phyloP scores from a whole-genome alignment of 2,329 filamentous ascomycete species.

The Zymoseptoria ardabiliae region DNA sequence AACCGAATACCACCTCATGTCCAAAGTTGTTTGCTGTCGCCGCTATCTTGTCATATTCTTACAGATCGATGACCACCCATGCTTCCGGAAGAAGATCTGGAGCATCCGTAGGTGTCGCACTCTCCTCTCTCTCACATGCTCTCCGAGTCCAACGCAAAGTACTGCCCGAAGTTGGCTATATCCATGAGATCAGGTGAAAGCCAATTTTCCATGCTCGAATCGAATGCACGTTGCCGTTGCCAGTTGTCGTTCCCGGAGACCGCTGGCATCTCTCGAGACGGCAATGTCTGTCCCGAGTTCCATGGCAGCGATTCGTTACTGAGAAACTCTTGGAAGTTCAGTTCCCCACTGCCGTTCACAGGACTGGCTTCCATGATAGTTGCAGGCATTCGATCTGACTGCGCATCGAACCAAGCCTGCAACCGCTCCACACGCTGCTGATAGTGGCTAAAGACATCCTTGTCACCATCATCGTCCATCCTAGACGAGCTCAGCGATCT shows the following conservation, averaged over 20 bases:
- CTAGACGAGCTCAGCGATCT: neutral
- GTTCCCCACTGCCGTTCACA: neutral
- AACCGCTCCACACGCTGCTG: neutral
- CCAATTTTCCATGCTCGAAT: neutral
- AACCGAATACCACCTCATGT: too few relatives aligned
- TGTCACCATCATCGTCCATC: neutral
- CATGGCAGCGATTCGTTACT: neutral
- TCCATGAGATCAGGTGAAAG: neutral
- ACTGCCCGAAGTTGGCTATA: neutral
- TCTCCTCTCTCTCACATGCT: neutral
- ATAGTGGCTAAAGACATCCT: neutral
- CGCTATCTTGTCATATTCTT: too few relatives aligned
- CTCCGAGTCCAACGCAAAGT: neutral
- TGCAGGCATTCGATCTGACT: neutral
- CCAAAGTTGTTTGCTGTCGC: too few relatives aligned
- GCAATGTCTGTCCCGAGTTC: neutral
- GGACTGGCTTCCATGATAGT: neutral
- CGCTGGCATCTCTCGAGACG: neutral
- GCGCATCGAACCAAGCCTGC: neutral
- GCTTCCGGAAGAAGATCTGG: too few relatives aligned
- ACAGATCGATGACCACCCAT: too few relatives aligned
- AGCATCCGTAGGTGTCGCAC: neutral
- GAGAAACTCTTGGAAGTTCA: neutral
- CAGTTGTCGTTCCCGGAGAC: too few relatives aligned
- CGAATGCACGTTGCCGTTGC: neutral